Evolutionary conservation across 169 alveolate genomes (phyloP), one percentile per base, ranked within the genome.

Genomic region (Prorocentrum cordatum): DNA sequence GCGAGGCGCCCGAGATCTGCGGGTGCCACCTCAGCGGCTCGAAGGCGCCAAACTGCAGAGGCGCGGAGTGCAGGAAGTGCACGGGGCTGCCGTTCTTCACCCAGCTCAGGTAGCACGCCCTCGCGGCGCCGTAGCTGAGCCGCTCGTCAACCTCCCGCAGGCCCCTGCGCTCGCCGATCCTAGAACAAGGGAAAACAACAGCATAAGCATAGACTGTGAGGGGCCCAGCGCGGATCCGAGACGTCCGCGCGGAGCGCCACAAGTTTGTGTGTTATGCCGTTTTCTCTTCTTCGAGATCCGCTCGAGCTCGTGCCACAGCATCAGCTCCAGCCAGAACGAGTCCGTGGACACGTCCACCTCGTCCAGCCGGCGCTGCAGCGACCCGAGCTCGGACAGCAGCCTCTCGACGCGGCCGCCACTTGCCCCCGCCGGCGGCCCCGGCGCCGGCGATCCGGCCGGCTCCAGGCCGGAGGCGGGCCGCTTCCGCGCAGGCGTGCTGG

Each of bases 291-390:
- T n/a, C n/a, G n/a, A n/a, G 16, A 42, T 42, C 54, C 54, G 9
- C 54, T 42, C 54, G n/a, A 42, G 9, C 38, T 0, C 0, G 22
- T 61, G 72, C 86, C 86, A 75, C 59, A 59, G 73, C 87, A 59
- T 39, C 58, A 38, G 39, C 54, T 80, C 90, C 77, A 80, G 36
- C 90, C 90, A 80, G 54, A 80, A 80, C 66, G 90, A 80, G 67
- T 80, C 90, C 9, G 90, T 64, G 38, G 90, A 80, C 9, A 80
- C 90, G 54, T 80, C 90, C 54, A 80, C 90, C 79, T 80, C 82
- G 38, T 70, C 31, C 24, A 6, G 0, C 54, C 12, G 7, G 5
- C 64, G 33, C n/a, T 9, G 14, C 27, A 12, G 72, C 0, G 29
- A 6, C 1, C n/a, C n/a, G n/a, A n/a, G n/a, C n/a, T n/a, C n/a